A percentile compares a stretch with the other conserved stretches of the same genome.
Conservation (phyloP, 2,329 filamentous ascomycete species). For the Thermoascus crustaceus region DNA sequence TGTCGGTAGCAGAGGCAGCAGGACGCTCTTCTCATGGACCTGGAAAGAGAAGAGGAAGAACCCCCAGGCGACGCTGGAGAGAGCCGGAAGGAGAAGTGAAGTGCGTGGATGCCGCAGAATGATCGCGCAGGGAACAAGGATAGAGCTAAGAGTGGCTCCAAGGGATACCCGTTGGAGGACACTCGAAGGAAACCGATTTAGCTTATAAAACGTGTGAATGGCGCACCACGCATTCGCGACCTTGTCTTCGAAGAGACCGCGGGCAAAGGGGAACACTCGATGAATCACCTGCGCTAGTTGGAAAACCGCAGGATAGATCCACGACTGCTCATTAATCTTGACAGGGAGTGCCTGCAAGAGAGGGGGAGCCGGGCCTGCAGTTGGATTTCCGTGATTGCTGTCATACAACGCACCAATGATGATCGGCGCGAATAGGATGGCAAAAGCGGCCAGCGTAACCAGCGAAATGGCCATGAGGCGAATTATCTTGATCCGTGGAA, state of each 20-base stretch:
- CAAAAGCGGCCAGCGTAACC: conserved; percentile 65
- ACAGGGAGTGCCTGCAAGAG: conserved; percentile 50
- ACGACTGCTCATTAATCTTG: conserved; percentile 54
- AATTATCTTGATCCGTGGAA: conserved; percentile 58
- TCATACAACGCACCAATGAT: conserved; percentile 64
- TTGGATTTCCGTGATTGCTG: conserved; percentile 53
- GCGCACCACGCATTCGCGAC: conserved; percentile 98
- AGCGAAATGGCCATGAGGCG: conserved; percentile 69
- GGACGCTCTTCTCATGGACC: conserved; percentile 94
- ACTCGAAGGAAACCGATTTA: conserved; percentile 62
- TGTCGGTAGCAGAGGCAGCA: conserved; percentile 88
- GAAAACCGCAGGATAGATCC: conserved; percentile 66
- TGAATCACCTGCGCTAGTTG: conserved; percentile 78
- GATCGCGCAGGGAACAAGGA: conserved; percentile 69
- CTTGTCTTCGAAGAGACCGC: conserved; percentile 97
- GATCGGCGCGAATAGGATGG: conserved; percentile 66
- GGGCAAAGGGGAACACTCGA: conserved; percentile 89
- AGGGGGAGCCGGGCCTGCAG: conserved; percentile 55
- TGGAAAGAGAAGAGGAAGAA: conserved; percentile 98
- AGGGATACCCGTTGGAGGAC: conserved; percentile 71
- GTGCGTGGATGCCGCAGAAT: conserved; percentile 72
- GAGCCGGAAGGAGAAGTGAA: conserved; percentile 66
- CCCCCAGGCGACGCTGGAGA: conserved; percentile 83
- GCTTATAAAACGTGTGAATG: conserved; percentile 80
- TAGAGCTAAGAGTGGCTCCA: conserved; percentile 63